Evolutionary conservation across 768 basidiomycete species (phyloP), one percentile per base, ranked within the genome.

Genomic region (Tricholoma saponaceum): DNA sequence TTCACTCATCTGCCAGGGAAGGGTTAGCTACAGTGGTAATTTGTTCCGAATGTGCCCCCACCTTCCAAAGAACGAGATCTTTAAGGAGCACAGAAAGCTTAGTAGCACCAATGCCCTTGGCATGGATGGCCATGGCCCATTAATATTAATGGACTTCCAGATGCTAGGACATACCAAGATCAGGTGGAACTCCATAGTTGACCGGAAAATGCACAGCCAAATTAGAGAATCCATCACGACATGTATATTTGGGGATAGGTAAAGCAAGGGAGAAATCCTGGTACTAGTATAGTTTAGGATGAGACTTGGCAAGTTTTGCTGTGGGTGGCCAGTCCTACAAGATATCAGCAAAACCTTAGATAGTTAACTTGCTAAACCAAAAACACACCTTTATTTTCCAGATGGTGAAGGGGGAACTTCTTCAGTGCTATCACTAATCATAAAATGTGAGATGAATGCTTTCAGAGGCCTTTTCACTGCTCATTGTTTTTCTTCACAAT

Each of bases 311-410:
- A 76, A 98, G 95, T 61, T 95, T 93, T 0, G 84, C 79, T 6
- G 87, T 85, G 0, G 90, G 83, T 3, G 95, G 95, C 94, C 95
- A 98, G 73, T 98, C 95, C 88, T 94, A 26, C 20, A 23, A 50
- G 39, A 35, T 8, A 22, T 47, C 13, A 20, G 44, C 13, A 14
- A 28, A 28, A 28, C 28, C 28, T 28, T 16, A 26, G 9, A 47
- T 20, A 47, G 10, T 9, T 14, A 35, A 35, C 8, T 35, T 12
- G 33, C 47, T 9, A 9, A 25, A 14, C n/a, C 23, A 41, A 8
- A 41, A 4, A 5, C 7, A 18, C 13, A 41, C 39, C 39, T 41
- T 41, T 41, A 41, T 41, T 18, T 8, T 41, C 39, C 39, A 41
- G 39, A 41, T 18, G 14, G 39, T 3, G n/a, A 14, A 14, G 14